Base-by-base conservation (phyloP, 371 early-diverging fungal species). In the Phascolomyces articulosus region DNA sequence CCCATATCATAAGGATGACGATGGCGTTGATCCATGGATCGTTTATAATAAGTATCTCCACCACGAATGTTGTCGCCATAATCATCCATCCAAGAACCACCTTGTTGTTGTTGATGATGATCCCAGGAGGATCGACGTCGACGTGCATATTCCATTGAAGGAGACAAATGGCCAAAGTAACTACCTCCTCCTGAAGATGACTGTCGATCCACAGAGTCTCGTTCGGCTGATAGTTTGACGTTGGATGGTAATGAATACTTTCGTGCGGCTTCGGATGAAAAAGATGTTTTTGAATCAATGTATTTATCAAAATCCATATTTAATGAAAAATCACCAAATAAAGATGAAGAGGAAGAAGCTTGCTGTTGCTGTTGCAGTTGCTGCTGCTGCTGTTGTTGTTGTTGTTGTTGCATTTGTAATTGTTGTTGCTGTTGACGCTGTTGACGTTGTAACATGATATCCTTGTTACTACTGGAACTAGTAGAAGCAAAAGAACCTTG, bases 321-420 rank as follows among this genome's bases (percentile, higher is more conserved):
- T 6, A 77, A 63, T 48, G 66, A 68, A 70, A 81, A 81, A 47
- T 82, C 82, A 23, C 79, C 82, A 70, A 82, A 82, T 20, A 82
- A 70, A 60, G 69, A 82, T 20, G 79, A 70, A 60, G 69, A 55
- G 10, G 65, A 58, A 10, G 67, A 66, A 10, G 64, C 59, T 31
- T 60, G 55, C 55, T 34, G 40, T 61, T 26, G 62, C 63, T 21
- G 66, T 54, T 31, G 73, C 64, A 55, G 69, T 63, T 44, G 69
- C 60, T 27, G 69, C 64, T 53, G 64, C 65, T 27, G 67, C 53
- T 38, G 34, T 55, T n/a, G 49, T 2, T 55, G n/a, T 6, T 27
- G 29, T 13, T 55, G n/a, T n/a, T 56, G 56, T 1, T 4, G 29
- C 2, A n/a, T n/a, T n/a, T 49, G 49, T 49, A 7, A 18, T 16